Percentiles rank a stretch among this genome's conserved stretches.
Conservation (phyloP, 768 basidiomycete genomes). For the Mycena filopes region DNA sequence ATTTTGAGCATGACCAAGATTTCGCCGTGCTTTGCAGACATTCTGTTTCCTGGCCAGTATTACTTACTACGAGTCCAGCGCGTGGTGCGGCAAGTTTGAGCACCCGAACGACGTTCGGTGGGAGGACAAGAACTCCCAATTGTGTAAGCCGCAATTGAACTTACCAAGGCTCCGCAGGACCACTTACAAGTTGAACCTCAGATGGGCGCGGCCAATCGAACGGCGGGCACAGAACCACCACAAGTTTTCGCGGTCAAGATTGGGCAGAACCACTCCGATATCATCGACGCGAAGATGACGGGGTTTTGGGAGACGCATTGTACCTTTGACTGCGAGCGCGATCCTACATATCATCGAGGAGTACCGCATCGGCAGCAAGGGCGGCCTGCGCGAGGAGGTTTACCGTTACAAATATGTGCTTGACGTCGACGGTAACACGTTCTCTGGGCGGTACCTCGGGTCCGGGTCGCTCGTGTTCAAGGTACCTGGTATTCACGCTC, state of each 20-base stretch:
- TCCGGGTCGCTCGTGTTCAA: constrained; percentile 24
- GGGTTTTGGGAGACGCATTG: neutral
- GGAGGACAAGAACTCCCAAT: neutral
- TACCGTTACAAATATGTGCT: constrained; percentile 17
- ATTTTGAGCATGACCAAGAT: neutral
- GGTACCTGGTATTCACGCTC: neutral
- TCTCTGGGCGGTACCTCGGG: neutral
- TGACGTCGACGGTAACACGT: constrained; percentile 20
- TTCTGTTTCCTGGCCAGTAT: constrained; percentile 4
- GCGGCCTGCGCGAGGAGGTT: neutral
- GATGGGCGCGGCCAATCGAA: constrained; percentile 17
- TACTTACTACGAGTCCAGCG: constrained; percentile 1
- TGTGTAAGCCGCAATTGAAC: neutral
- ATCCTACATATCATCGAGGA: constrained; percentile 3
- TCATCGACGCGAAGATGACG: constrained; percentile 15
- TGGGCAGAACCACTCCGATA: neutral
- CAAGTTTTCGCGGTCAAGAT: constrained; percentile 16
- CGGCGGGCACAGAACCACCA: constrained; percentile 24
- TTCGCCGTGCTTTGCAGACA: constrained; percentile 6
- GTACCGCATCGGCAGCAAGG: constrained; percentile 11
- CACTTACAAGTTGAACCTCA: too few relatives aligned
- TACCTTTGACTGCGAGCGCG: constrained; percentile 6
- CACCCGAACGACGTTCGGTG: constrained; percentile 9
- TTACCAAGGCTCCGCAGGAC: too few relatives aligned
- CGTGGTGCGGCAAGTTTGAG: neutral